phyloP scores from a whole-genome alignment of 768 basidiomycete genomes.

The Termitomyces sp. region DNA sequence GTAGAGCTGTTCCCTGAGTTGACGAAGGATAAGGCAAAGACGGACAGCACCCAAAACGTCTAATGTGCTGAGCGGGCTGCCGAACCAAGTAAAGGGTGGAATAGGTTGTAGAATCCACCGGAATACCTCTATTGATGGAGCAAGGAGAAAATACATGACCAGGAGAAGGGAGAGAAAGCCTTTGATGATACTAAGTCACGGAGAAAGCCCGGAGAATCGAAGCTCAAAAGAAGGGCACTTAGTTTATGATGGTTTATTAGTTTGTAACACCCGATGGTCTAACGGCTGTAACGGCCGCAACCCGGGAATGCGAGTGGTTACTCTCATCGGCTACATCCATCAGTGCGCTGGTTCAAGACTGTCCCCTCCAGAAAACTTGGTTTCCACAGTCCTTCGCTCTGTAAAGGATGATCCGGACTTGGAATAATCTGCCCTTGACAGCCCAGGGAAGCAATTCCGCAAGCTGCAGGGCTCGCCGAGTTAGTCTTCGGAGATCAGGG shows the following conservation, averaged over 20 bases:
- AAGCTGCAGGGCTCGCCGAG: conserved; percentile 82
- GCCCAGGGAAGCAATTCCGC: conserved; percentile 94
- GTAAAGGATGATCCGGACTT: conserved; percentile 59
- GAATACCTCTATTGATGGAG: conserved; percentile 45
- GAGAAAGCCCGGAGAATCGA: background rate
- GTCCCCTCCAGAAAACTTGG: conserved; percentile 96
- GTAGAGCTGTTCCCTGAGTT: conserved; percentile 50
- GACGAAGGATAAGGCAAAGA: conserved; percentile 63
- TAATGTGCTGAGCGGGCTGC: conserved; percentile 50
- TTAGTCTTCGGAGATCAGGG: conserved; percentile 91
- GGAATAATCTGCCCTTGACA: conserved; percentile 83
- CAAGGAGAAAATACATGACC: conserved; percentile 27
- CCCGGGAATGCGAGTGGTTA: conserved; percentile 73
- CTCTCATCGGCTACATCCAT: conserved; percentile 51
- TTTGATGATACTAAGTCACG: background rate
- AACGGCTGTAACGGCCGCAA: conserved; percentile 83
- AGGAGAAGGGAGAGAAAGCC: background rate
- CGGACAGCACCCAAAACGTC: conserved; percentile 66
- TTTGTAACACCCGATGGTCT: conserved; percentile 34
- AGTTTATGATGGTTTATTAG: accelerated
- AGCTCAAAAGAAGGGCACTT: background rate
- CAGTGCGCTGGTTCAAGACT: conserved; percentile 91
- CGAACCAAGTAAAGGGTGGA: conserved; percentile 65
- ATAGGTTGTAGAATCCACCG: conserved; percentile 50
- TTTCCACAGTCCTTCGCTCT: conserved; percentile 60